phyloP scores from a whole-genome alignment of 129 eudicot genomes.

The Flaveria sonorensis region DNA sequence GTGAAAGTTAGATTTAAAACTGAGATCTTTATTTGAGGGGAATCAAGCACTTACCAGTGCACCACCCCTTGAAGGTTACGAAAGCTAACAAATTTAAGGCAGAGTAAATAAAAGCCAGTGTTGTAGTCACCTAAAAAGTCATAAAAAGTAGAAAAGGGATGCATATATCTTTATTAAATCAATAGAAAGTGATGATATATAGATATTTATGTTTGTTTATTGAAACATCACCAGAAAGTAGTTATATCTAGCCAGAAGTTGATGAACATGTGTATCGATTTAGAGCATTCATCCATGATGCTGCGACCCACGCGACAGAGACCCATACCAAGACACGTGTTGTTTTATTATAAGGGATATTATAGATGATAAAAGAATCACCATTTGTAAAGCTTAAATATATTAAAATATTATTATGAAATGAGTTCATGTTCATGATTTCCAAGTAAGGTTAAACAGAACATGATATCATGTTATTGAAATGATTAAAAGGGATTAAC shows the following conservation, averaged over 20 bases:
- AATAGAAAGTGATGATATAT: not conserved
- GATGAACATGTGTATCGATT: constrained; percentile 23
- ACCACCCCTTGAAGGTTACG: not conserved
- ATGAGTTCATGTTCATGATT: constrained; percentile 33
- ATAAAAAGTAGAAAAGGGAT: not conserved
- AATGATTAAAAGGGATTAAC: constrained; percentile 16
- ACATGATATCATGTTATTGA: constrained; percentile 19
- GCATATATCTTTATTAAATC: constrained; percentile 19
- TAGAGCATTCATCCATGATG: constrained; percentile 27
- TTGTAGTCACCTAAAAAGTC: not conserved
- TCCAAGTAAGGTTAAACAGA: constrained; percentile 27
- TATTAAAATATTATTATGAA: constrained; percentile 21
- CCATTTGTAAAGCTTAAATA: constrained; percentile 18
- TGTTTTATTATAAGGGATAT: not conserved
- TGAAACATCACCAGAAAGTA: constrained; percentile 21
- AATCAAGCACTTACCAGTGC: not conserved
- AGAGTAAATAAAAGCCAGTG: constrained; percentile 2
- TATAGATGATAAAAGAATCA: constrained; percentile 1
- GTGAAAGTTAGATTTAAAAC: not conserved
- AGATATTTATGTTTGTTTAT: constrained; percentile 10
- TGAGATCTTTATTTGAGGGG: not conserved
- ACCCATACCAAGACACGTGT: constrained; percentile 27
- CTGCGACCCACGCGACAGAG: constrained; percentile 17
- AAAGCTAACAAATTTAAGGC: not conserved
- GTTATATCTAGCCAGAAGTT: constrained; percentile 19